Evolutionary conservation across 2,329 filamentous ascomycete species (phyloP), one percentile per base, ranked within the genome.

Genomic region (Simplicillium sp.): DNA sequence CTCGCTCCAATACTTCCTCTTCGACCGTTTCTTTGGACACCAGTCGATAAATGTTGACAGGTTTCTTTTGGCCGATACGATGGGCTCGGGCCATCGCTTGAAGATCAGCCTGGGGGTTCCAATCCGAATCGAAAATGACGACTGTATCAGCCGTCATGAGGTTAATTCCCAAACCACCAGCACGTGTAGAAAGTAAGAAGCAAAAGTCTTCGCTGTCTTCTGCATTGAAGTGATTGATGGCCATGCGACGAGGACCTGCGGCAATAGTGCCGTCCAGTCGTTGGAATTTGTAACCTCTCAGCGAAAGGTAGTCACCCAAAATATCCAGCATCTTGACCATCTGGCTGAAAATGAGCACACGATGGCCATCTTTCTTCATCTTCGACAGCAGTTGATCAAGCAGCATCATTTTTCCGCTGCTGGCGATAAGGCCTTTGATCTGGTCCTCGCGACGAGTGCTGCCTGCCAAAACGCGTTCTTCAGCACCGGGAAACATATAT

Each of bases 301-400:
- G 76, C 39, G 87, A 85, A 49, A 97, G 77, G 57, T 98, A 98
- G 54, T 98, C 90, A 36, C 87, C 87, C 2, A 98, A 73, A 40
- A 98, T 92, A 55, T 98, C 89, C 16, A 98, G 75, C 85, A 98
- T 97, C 58, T 87, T 94, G 29, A 98, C 94, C 92, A 98, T 98
- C 59, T 98, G 92, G 59, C 90, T 97, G 70, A 98, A 98, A 49
- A 98, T 97, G 47, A 98, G 68, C 11, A 98, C 94, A 41, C 92
- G 86, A 62, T 98, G 92, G 37, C 87, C 87, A 55, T 98, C 92
- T 50, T 83, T 86, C 60, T 84, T 95, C 49, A 98, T 67, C 64
- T 98, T 98, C 6, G 84, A 84, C 11, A 98, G 73, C n/a, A 98
- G 79, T 57, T 89, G 87, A 53, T 98, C 92, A 7, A 98, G 77